A percentile compares a stretch with the other conserved stretches of the same genome.
These are phyloP conservation scores for Monosporascus sp. DNA, from an alignment of 2,329 filamentous ascomycete genomes.

Conservation along the genomic window DNA sequence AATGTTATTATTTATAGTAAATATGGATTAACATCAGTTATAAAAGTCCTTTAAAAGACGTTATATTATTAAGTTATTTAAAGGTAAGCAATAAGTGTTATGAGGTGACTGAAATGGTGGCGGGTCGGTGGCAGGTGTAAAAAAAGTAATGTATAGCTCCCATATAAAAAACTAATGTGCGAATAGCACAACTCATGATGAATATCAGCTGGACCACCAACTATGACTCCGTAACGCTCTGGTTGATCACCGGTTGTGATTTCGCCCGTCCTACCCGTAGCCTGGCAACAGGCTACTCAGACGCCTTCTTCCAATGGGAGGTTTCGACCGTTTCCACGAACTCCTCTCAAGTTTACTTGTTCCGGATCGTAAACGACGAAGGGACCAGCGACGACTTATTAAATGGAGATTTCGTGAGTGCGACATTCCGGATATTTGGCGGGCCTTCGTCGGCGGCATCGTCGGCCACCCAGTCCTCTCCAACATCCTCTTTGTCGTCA, in stretches of 20 bases:
- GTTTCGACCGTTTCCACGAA: constrained; percentile 1
- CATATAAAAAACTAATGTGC: no score
- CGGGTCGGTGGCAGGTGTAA: no score
- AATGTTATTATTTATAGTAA: no score
- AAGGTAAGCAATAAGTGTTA: no score
- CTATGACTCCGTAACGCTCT: background rate
- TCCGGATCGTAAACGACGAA: constrained; percentile 1
- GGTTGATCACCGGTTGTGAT: constrained; percentile 2
- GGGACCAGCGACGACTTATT: background rate
- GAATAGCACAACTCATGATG: no score
- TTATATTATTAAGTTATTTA: no score
- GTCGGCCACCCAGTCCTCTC: background rate
- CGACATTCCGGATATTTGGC: background rate
- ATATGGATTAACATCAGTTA: no score
- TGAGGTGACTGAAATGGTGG: no score
- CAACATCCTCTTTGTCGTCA: background rate
- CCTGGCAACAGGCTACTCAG: background rate
- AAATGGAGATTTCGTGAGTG: background rate
- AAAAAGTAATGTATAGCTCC: no score
- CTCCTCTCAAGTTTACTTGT: background rate
- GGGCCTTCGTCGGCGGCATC: background rate
- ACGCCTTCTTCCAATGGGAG: background rate
- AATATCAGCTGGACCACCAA: constrained; percentile 1
- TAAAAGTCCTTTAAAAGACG: no score
- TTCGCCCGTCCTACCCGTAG: constrained; percentile 1